phyloP scores from a whole-genome alignment of 106 monocot genomes.

The Cymbidium sinense region DNA sequence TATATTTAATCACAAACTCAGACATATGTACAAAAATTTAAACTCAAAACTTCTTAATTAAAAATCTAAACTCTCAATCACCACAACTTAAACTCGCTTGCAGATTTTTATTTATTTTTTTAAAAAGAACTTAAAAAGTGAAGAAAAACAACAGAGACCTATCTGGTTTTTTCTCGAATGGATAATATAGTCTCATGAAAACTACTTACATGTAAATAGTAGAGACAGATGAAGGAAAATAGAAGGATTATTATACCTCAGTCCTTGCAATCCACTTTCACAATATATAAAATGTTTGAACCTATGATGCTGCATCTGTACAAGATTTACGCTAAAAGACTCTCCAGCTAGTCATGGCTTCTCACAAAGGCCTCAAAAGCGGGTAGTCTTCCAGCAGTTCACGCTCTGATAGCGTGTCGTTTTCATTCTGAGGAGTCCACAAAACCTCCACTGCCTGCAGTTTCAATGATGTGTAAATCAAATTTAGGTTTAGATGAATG shows the following conservation, averaged over 20 bases:
- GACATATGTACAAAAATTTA: too few relatives aligned
- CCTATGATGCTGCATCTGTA: not conserved
- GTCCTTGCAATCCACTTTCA: not conserved
- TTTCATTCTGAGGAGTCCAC: conserved; percentile 95
- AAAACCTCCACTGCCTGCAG: conserved; percentile 87
- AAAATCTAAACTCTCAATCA: too few relatives aligned
- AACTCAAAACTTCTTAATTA: too few relatives aligned
- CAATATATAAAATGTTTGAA: not conserved
- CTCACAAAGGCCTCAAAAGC: conserved; percentile 67
- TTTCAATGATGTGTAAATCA: not conserved
- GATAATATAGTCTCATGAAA: not conserved
- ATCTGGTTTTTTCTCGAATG: not conserved
- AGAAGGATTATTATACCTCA: not conserved
- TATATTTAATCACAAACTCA: too few relatives aligned
- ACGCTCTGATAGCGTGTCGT: conserved; percentile 74
- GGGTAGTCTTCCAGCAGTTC: conserved; percentile 93
- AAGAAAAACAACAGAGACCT: not conserved
- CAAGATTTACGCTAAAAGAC: not conserved
- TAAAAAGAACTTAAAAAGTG: not conserved
- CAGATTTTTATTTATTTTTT: too few relatives aligned
- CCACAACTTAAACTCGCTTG: not conserved
- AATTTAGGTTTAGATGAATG: not conserved
- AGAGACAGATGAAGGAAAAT: not conserved
- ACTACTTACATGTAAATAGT: not conserved
- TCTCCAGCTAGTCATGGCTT: not conserved